Percentiles rank a stretch among this genome's conserved stretches.
Conservation (phyloP, 305 asterid species). For the Vinca major region DNA sequence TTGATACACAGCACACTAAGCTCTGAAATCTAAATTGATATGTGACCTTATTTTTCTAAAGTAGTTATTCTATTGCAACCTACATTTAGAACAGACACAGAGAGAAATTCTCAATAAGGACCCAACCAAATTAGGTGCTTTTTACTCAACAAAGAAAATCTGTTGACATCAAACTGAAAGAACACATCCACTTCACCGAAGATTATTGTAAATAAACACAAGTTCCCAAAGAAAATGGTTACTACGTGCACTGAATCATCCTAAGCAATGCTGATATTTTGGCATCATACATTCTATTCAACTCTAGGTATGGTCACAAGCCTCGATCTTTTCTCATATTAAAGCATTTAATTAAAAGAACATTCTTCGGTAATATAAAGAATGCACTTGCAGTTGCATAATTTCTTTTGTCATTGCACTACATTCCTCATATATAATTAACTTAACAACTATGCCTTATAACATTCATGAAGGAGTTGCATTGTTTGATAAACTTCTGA, state of each 20-base stretch:
- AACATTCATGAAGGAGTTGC: neutral
- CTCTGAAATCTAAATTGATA: neutral
- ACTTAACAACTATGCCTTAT: neutral
- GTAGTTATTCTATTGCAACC: neutral
- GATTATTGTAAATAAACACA: neutral
- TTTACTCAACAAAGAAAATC: neutral
- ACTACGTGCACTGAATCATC: no score
- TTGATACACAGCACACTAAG: neutral
- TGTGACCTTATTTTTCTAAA: no score
- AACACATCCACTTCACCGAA: neutral
- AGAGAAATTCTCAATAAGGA: no score
- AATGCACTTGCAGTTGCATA: no score
- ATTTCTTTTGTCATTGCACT: neutral
- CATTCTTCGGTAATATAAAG: no score
- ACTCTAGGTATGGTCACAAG: neutral
- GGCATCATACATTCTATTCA: neutral
- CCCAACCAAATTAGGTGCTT: neutral
- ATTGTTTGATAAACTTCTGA: no score
- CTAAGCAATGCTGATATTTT: neutral
- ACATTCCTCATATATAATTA: neutral
- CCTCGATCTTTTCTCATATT: neutral
- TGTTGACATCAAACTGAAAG: neutral
- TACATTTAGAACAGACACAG: neutral
- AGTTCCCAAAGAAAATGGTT: no score
- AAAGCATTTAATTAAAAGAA: no score